phyloP scores from a whole-genome alignment of 345 rosid species.

The Bretschneidera sinensis region DNA sequence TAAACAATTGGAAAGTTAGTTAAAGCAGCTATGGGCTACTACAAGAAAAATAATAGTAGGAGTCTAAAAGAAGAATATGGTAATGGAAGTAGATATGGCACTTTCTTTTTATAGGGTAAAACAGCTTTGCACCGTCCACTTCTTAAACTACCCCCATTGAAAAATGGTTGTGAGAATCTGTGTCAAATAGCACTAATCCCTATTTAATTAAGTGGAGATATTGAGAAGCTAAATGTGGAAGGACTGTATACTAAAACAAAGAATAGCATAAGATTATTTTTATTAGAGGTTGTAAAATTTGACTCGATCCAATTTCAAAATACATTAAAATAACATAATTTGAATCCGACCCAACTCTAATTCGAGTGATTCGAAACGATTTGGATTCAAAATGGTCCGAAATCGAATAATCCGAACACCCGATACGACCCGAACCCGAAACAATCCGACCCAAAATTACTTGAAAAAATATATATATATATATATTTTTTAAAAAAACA shows the following conservation, averaged over 20 bases:
- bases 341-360: too few species aligned
- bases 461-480: too few species aligned
- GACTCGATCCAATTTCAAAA: too few species aligned
- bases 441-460: too few species aligned
- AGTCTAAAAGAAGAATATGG: not conserved
- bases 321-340: too few species aligned
- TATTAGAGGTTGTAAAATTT: too few species aligned
- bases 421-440: too few species aligned
- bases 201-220: not conserved
- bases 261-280: not conserved
- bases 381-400: too few species aligned
- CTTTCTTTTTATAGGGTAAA: slow-evolving; percentile 2
- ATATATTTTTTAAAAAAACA: too few species aligned
- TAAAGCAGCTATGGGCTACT: not conserved
- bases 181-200: not conserved
- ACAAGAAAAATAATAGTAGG: not conserved
- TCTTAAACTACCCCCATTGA: not conserved
- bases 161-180: not conserved
- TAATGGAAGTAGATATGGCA: not conserved
- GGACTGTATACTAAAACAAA: not conserved
- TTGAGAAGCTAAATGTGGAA: slow-evolving; percentile 10
- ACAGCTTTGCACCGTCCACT: not conserved
- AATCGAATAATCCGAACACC: too few species aligned
- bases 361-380: too few species aligned
- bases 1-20: not conserved